Evolutionary conservation across 345 rosid species (phyloP).

Genomic region (Barbarea vulgaris): DNA sequence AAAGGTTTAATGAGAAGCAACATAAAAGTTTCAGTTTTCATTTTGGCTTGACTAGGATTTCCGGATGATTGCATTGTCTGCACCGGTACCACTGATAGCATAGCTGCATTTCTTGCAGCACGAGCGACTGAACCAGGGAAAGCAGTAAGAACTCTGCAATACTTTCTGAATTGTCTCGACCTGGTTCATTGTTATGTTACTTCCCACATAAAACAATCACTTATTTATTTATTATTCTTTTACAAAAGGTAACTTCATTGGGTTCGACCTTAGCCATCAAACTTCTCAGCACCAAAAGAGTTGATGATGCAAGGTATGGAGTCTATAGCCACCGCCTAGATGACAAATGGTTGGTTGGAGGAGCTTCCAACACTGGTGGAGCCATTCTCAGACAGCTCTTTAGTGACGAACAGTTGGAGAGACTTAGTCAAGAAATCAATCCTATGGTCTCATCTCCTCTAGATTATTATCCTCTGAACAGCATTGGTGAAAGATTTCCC

Average conservation of each 20-base stretch:
- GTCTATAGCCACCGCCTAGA: conserved; percentile 95
- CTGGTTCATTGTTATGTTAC: neutral
- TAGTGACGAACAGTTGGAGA: conserved; percentile 68
- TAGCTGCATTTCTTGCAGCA: conserved; percentile 97
- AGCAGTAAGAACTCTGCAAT: conserved; percentile 59
- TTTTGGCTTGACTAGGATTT: conserved; percentile 60
- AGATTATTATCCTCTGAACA: conserved; percentile 81
- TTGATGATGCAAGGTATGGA: conserved; percentile 90
- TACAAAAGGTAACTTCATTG: conserved; percentile 83
- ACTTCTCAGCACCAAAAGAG: conserved; percentile 72
- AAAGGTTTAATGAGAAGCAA: neutral
- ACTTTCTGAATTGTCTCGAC: conserved; percentile 18
- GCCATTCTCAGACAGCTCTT: conserved; percentile 83
- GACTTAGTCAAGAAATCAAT: conserved; percentile 67
- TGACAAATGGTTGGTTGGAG: conserved; percentile 97
- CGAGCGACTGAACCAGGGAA: conserved; percentile 79
- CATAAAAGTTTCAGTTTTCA: neutral
- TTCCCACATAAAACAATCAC: neutral
- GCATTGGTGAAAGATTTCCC: conserved; percentile 84
- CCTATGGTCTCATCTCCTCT: conserved; percentile 66
- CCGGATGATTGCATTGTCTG: conserved; percentile 70
- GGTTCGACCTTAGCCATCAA: conserved; percentile 95
- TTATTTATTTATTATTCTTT: neutral
- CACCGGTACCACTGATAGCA: conserved; percentile 92
- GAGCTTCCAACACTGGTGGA: conserved; percentile 98